These are phyloP conservation scores for Colletotrichum sp. DNA, from an alignment of 2,329 filamentous ascomycete genomes.

Conservation along the genomic window DNA sequence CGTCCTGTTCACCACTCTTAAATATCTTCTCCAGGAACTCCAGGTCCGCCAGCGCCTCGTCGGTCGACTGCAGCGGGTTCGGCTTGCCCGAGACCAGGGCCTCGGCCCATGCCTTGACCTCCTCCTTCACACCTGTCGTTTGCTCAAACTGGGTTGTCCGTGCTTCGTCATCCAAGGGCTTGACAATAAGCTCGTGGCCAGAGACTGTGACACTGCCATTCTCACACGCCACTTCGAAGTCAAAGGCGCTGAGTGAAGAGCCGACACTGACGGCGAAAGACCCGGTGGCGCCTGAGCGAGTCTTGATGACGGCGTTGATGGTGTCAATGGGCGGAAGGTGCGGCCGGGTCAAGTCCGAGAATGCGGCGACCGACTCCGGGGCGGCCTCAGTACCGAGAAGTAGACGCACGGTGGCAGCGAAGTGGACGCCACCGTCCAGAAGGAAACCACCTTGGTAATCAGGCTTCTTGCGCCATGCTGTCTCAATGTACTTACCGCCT, in stretches of 20 bases:
- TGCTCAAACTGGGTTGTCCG: conserved; percentile 46
- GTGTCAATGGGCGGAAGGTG: conserved; percentile 72
- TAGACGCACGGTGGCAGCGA: conserved; percentile 65
- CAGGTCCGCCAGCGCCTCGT: conserved; percentile 65
- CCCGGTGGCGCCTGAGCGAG: conserved; percentile 59
- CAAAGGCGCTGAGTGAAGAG: conserved; percentile 55
- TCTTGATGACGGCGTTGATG: conserved; percentile 62
- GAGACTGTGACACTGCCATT: conserved; percentile 57
- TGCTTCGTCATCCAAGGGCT: conserved; percentile 36
- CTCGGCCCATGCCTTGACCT: conserved; percentile 66
- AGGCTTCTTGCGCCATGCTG: conserved; percentile 68
- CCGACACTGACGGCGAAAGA: conserved; percentile 64
- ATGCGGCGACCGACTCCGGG: conserved; percentile 55
- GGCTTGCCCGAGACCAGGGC: conserved; percentile 50
- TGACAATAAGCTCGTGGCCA: conserved; percentile 48
- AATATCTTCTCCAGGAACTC: conserved; percentile 61
- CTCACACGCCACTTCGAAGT: conserved; percentile 64
- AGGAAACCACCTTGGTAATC: conserved; percentile 78
- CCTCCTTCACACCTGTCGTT: conserved; percentile 59
- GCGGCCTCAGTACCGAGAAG: conserved; percentile 52
- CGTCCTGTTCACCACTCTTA: conserved; percentile 49
- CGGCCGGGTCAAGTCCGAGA: conserved; percentile 47
- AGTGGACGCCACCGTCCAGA: conserved; percentile 79
- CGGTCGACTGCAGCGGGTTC: conserved; percentile 57
- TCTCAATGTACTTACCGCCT: conserved; percentile 21